A percentile compares a stretch with the other conserved stretches of the same genome.
phyloP scores from a whole-genome alignment of 2,329 filamentous ascomycete species.

The Exophiala sp. region DNA sequence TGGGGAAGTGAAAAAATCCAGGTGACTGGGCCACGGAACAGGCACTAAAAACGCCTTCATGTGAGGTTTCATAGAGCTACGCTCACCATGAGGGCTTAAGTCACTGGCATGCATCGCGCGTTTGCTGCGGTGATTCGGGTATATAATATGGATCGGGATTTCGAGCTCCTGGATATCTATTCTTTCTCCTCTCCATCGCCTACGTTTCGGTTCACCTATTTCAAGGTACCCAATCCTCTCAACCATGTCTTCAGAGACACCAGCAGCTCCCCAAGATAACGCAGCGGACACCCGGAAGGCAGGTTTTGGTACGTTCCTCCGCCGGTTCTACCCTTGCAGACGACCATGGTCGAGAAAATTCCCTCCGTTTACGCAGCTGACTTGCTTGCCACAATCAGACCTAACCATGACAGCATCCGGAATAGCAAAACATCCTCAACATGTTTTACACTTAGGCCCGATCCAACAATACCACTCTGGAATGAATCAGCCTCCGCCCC shows the following conservation, averaged over 20 bases:
- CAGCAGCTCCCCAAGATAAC: not conserved
- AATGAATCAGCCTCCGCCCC: not conserved
- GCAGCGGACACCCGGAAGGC: not conserved
- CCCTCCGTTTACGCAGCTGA: conserved; percentile 1
- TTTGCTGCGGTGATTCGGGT: not conserved
- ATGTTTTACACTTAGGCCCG: conserved; percentile 3
- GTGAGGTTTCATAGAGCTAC: not conserved
- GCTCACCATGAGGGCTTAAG: not conserved
- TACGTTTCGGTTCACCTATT: not conserved
- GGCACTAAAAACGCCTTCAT: not conserved
- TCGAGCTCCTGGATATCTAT: not conserved
- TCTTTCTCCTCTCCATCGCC: not conserved
- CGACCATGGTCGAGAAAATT: not conserved
- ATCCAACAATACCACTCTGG: conserved; percentile 2
- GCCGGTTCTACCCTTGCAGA: not conserved
- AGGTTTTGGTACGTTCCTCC: conserved; percentile 3
- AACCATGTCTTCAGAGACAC: conserved; percentile 12
- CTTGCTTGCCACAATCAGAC: conserved; percentile 3
- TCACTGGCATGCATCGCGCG: not conserved
- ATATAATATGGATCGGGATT: not conserved
- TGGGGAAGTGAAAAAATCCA: conserved; percentile 21
- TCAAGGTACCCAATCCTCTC: not conserved
- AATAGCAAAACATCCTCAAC: not conserved
- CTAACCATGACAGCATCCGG: not conserved
- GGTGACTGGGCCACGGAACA: conserved; percentile 6